phyloP scores from a whole-genome alignment of 257 asterid genomes.

The Solanum sitiens region DNA sequence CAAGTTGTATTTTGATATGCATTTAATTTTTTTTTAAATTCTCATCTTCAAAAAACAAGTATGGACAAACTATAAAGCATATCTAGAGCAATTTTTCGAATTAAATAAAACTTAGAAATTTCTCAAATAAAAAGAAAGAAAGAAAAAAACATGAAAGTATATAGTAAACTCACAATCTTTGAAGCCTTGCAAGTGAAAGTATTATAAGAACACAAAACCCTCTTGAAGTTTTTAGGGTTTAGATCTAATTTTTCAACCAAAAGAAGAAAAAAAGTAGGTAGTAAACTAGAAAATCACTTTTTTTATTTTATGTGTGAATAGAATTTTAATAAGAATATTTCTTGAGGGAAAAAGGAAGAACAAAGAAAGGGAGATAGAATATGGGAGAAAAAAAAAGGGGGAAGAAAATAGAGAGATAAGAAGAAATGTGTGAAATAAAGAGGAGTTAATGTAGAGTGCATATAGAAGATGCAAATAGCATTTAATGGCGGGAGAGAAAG shows the following conservation, averaged over 20 bases:
- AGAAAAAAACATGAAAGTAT: background rate
- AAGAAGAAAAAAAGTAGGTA: background rate
- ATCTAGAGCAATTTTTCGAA: background rate
- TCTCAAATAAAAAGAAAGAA: no score
- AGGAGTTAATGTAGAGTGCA: slow-evolving; percentile 69
- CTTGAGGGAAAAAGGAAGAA: background rate
- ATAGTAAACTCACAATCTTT: background rate
- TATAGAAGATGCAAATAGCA: slow-evolving; percentile 71
- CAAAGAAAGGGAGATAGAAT: background rate
- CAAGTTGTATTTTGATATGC: background rate
- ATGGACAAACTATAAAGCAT: background rate
- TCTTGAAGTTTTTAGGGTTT: background rate
- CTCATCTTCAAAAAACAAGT: background rate
- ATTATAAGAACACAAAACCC: background rate
- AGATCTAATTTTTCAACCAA: background rate
- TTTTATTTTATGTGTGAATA: slow-evolving; percentile 16
- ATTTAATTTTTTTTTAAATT: background rate
- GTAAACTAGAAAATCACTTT: background rate
- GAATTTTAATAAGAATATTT: slow-evolving; percentile 49
- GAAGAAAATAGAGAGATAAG: background rate
- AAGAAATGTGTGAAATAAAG: slow-evolving; percentile 1
- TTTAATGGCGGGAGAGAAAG: slow-evolving; percentile 49
- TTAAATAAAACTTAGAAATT: background rate
- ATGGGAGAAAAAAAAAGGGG: background rate
- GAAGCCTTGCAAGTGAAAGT: background rate